A percentile compares a stretch with the other conserved stretches of the same genome.
Conservation (phyloP, 1,139 yeast genomes). For the Geotrichum cucujoidarum region DNA sequence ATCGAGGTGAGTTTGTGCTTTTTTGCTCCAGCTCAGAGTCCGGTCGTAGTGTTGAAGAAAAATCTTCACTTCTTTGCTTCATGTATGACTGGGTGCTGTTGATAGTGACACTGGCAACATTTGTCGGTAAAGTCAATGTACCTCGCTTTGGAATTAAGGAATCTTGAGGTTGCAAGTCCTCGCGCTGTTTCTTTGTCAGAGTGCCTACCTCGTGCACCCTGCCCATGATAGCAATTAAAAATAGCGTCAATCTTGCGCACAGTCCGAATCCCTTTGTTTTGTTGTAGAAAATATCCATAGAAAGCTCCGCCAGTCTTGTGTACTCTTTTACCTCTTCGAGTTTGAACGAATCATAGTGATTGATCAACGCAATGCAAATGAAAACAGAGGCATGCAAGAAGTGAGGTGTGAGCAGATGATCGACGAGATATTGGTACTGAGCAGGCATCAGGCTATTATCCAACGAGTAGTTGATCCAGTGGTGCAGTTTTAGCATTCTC, state of each 20-base stretch:
- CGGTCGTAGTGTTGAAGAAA: too few relatives aligned
- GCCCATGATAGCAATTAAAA: background rate
- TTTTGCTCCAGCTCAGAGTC: too few relatives aligned
- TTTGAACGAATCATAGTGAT: slow-evolving; percentile 23
- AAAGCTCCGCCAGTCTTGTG: background rate
- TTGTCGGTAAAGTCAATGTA: too few relatives aligned
- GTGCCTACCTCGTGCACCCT: slow-evolving; percentile 2
- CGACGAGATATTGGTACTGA: slow-evolving; percentile 26
- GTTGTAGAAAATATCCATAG: background rate
- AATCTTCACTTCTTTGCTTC: too few relatives aligned
- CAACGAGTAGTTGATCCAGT: slow-evolving; percentile 32
- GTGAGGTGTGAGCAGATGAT: slow-evolving; percentile 22
- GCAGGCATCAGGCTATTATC: slow-evolving; percentile 25
- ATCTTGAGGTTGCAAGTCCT: too few relatives aligned
- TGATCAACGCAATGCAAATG: slow-evolving; percentile 25
- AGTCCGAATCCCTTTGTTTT: background rate
- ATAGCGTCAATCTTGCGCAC: slow-evolving; percentile 1
- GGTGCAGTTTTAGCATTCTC: slow-evolving; percentile 29
- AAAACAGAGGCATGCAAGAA: slow-evolving; percentile 28
- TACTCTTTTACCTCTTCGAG: slow-evolving; percentile 16
- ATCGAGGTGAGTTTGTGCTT: too few relatives aligned
- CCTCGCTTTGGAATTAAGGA: too few relatives aligned
- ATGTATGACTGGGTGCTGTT: too few relatives aligned
- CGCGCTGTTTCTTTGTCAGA: slow-evolving; percentile 1
- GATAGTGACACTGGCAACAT: too few relatives aligned